Base-by-base conservation (phyloP, 1,139 yeast species). In the Lodderomyces oxycetoniae region DNA sequence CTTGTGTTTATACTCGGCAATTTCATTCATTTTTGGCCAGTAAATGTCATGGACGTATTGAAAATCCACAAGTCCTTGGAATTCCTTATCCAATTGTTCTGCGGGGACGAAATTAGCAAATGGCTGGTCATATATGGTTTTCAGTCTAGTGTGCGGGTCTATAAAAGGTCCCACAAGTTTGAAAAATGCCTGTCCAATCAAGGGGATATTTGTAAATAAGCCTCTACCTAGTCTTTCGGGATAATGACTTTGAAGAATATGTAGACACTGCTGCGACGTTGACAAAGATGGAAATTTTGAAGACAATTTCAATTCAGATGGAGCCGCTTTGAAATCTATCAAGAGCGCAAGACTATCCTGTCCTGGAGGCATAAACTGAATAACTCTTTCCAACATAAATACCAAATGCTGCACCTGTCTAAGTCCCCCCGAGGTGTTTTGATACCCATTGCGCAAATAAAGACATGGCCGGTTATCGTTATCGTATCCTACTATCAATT, bases 181-280 rank as follows among this genome's bases (percentile, higher is more conserved):
- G 53, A 91, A 67, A 53, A 91, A 91, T 3, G 95, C 79, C 75
- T 93, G 81, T 2, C 89, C 97, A 34, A 88, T 62, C 80, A 94
- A 84, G 9, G 97, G 97, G 43, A 91, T 86, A 55, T 91, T 89
- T 28, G 95, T 86, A 44, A 91, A 71, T 34, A 89, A 66, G 0
- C 96, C 96, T 52, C 79, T 79, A 17, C 98, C 98, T 44, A 91
- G 69, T 49, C 97, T 73, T 58, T 91, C 98, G 2, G 97, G 97
- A 55, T 91, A 91, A 56, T 91, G 97, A 13, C 94, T 88, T 61
- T 91, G 96, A 47, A 89, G 67, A 47, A 88, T 86, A 54, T 80
- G 84, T 42, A 89, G 65, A 26, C 88, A 95, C 55, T 86, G 93
- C 43, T 86, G 77, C 17, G 93, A 61, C 14, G 63, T 65, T 22